These are phyloP conservation scores for Fagopyrum homotropicum DNA, from an alignment of 148 eudicot genomes.

Conservation along the genomic window DNA sequence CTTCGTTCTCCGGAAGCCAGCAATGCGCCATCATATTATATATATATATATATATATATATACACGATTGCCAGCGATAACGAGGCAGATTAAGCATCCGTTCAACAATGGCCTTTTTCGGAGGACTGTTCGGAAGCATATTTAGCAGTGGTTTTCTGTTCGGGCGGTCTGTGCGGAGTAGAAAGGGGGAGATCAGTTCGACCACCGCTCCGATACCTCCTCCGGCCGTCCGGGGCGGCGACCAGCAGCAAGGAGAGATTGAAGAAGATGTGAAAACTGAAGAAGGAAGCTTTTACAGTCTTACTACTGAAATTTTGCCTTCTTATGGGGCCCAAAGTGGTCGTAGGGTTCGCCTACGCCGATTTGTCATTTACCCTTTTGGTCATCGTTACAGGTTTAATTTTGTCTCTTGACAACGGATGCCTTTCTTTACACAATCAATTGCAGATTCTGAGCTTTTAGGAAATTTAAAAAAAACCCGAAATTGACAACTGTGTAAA, in stretches of 20 bases:
- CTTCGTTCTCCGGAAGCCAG: too few relatives aligned
- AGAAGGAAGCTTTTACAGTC: slow-evolving; percentile 15
- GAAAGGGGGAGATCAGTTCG: not conserved
- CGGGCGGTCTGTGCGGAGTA: not conserved
- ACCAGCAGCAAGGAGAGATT: not conserved
- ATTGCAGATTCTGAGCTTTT: too few relatives aligned
- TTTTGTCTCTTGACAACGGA: not conserved
- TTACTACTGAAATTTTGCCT: slow-evolving; percentile 13
- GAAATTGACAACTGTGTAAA: not conserved
- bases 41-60: too few relatives aligned
- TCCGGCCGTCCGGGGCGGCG: not conserved
- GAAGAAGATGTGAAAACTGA: not conserved
- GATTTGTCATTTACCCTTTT: slow-evolving; percentile 16
- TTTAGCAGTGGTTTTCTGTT: slow-evolving; percentile 11
- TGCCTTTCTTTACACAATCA: too few relatives aligned
- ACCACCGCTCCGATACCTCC: not conserved
- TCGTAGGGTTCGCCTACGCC: slow-evolving; percentile 14
- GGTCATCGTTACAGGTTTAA: slow-evolving; percentile 11
- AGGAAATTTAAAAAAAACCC: too few relatives aligned
- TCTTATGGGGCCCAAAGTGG: slow-evolving; percentile 13
- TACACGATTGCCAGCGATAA: too few relatives aligned
- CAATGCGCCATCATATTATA: too few relatives aligned
- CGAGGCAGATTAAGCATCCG: too few relatives aligned
- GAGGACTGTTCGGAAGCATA: not conserved
- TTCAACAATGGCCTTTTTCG: not conserved